A percentile compares a stretch with the other conserved stretches of the same genome.
phyloP scores from a whole-genome alignment of 2,329 filamentous ascomycete genomes.

The Sporothrix pseudoabietina region DNA sequence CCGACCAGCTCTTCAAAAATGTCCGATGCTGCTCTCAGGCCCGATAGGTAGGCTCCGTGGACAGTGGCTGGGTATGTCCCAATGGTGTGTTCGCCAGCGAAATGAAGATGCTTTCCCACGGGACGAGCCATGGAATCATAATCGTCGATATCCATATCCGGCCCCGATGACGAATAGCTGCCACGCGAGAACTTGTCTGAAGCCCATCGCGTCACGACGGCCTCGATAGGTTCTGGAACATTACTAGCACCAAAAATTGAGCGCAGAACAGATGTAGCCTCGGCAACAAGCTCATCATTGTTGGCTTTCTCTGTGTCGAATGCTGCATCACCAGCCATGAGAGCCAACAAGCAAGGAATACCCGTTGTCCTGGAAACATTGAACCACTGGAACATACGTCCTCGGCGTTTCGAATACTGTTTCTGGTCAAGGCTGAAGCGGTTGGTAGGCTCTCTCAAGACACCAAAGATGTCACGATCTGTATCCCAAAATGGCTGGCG shows the following conservation, averaged over 20 bases:
- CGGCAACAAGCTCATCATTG: slow-evolving; percentile 74
- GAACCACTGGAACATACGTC: slow-evolving; percentile 98
- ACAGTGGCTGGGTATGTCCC: slow-evolving; percentile 96
- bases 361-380: slow-evolving; percentile 91
- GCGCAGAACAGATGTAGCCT: slow-evolving; percentile 77
- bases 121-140: slow-evolving; percentile 88
- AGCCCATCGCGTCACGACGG: slow-evolving; percentile 89
- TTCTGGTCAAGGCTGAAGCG: slow-evolving; percentile 72
- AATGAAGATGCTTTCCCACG: slow-evolving; percentile 79
- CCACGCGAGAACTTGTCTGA: slow-evolving; percentile 88
- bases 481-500: slow-evolving; percentile 88
- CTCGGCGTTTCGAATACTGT: slow-evolving; percentile 76
- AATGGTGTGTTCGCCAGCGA: slow-evolving; percentile 95
- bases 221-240: slow-evolving; percentile 79
- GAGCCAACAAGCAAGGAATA: slow-evolving; percentile 79
- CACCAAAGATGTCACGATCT: slow-evolving; percentile 88
- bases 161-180: slow-evolving; percentile 92
- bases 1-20: slow-evolving; percentile 79
- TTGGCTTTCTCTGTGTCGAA: slow-evolving; percentile 79
- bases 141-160: slow-evolving; percentile 78
- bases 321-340: slow-evolving; percentile 95
- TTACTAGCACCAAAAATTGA: slow-evolving; percentile 67
- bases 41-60: slow-evolving; percentile 93
- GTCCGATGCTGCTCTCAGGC: slow-evolving; percentile 84
- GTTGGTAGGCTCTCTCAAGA: slow-evolving; percentile 73